phyloP scores from a whole-genome alignment of 2,329 filamentous ascomycete species.

The Trichoderma harzianum region DNA sequence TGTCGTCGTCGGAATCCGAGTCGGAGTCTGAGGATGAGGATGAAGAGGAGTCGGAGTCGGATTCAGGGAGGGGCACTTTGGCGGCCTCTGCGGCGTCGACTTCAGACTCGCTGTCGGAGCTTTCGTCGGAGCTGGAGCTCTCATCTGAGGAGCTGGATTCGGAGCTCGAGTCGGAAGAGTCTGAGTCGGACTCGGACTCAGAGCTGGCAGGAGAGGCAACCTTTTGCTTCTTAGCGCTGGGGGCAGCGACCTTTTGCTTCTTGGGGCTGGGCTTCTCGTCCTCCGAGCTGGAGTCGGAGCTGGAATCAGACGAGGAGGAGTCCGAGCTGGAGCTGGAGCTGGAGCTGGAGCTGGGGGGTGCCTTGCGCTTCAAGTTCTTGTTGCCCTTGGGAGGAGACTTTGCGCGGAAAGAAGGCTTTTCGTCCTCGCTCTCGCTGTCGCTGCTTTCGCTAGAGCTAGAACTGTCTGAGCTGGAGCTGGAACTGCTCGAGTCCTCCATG shows the following conservation, averaged over 20 bases:
- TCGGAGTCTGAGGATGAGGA: constrained; percentile 25
- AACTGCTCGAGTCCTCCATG: constrained; percentile 18
- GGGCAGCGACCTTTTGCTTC: constrained; percentile 45
- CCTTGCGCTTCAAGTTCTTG: constrained; percentile 42
- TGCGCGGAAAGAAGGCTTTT: constrained; percentile 22
- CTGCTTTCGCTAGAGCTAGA: constrained; percentile 30
- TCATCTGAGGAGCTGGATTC: constrained; percentile 26
- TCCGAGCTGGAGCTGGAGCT: constrained; percentile 19
- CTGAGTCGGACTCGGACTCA: constrained; percentile 4
- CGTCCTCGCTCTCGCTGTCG: constrained; percentile 22
- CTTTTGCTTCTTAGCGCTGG: constrained; percentile 50
- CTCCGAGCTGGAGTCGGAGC: constrained; percentile 35
- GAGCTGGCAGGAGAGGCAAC: constrained; percentile 28
- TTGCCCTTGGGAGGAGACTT: constrained; percentile 22
- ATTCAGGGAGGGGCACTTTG: constrained; percentile 43
- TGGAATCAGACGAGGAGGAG: constrained; percentile 22
- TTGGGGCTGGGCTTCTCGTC: constrained; percentile 47
- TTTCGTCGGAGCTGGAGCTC: constrained; percentile 38
- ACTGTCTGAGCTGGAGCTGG: background rate
- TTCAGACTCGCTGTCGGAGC: constrained; percentile 36
- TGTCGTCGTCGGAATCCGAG: constrained; percentile 31
- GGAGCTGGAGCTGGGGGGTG: constrained; percentile 27
- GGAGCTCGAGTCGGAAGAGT: constrained; percentile 17
- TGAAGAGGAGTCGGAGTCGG: constrained; percentile 26
- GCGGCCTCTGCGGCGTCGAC: constrained; percentile 38